phyloP scores from a whole-genome alignment of 257 asterid species.

The Rubia yunnanensis region DNA sequence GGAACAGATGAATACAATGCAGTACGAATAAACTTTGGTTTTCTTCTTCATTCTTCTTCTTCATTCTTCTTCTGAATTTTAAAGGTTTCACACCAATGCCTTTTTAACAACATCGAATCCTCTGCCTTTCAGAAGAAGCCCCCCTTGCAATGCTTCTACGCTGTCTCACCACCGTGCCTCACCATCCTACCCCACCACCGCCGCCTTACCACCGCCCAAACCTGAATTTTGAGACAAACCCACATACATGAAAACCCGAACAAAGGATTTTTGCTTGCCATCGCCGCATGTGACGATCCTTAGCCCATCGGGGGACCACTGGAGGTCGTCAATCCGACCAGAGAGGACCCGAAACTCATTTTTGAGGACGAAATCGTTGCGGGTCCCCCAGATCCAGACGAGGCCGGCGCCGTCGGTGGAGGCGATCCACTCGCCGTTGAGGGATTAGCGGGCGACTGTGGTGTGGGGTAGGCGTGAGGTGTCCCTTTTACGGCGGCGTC shows the following conservation, averaged over 20 bases:
- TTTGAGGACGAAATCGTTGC: conserved; percentile 70
- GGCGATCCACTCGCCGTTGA: conserved; percentile 98
- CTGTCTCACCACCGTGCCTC: too few species aligned
- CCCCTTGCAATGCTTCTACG: conserved; percentile 74
- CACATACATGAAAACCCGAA: conserved; percentile 92
- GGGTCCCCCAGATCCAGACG: conserved; percentile 98
- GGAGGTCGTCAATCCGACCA: conserved; percentile 96
- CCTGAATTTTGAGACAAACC: too few species aligned
- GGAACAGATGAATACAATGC: too few species aligned
- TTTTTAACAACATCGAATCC: conserved; percentile 46
- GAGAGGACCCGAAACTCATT: conserved; percentile 86
- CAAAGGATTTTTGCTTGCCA: conserved; percentile 80
- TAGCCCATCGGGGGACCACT: conserved; percentile 82
- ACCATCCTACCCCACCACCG: too few species aligned
- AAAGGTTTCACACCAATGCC: too few species aligned
- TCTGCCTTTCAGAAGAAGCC: conserved; percentile 42
- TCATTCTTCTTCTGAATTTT: too few species aligned
- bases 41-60: too few species aligned
- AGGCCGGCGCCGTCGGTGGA: conserved; percentile 86
- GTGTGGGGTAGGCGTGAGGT: conserved; percentile 84
- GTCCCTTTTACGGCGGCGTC: too few species aligned
- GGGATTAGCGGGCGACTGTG: conserved; percentile 88
- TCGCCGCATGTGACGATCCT: conserved; percentile 93
- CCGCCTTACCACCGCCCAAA: too few species aligned
- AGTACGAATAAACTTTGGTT: too few species aligned